Base-by-base conservation (phyloP, 176 grass and related monocot genomes). In the Aegilops bicornis region DNA sequence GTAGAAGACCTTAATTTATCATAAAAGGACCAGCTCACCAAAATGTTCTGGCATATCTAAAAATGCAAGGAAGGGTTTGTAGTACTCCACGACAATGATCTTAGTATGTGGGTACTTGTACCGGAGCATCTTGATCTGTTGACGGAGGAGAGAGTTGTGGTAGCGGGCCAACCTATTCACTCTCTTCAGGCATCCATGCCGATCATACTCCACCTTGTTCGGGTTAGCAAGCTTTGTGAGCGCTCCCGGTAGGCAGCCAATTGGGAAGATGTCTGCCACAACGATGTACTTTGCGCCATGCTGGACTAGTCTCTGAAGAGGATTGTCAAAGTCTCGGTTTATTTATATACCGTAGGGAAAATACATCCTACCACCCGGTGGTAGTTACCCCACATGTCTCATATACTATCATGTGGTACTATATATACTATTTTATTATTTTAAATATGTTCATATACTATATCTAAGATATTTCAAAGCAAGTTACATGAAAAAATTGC, bases 211-310 rank as follows among this genome's bases (percentile, higher is more conserved):
- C 25, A 7, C 8, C 30, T 36, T 50, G 31, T 77, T 77, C 0
- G 60, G 29, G 82, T 82, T 88, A 2, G 76, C 16, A 0, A 11
- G 63, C 3, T 13, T 7, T 20, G 82, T 77, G 19, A 88, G 52
- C 11, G 33, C 6, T 4, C 4, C 4, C 2, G 89, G 86, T 50
- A 77, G 16, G 62, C 89, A 91, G 13, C 86, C 89, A 32, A 71
- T 33, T 4, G 89, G 86, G 3, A 78, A 3, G 22, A 76, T 88
- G 31, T 78, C 86, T 8, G 89, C 68, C 67, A 91, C 62, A 15
- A 88, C 69, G 5, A 91, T 10, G 83, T 77, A 27, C 31, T 15
- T 45, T 0, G 81, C 85, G 52, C 85, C 89, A 64, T 91, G 74
- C 11, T 43, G 35, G 54, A 91, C 68, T 64, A 91, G 25, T 63